Evolutionary conservation across 1,284 basidiomycete species (phyloP).

Genomic region (Trametes sp.): DNA sequence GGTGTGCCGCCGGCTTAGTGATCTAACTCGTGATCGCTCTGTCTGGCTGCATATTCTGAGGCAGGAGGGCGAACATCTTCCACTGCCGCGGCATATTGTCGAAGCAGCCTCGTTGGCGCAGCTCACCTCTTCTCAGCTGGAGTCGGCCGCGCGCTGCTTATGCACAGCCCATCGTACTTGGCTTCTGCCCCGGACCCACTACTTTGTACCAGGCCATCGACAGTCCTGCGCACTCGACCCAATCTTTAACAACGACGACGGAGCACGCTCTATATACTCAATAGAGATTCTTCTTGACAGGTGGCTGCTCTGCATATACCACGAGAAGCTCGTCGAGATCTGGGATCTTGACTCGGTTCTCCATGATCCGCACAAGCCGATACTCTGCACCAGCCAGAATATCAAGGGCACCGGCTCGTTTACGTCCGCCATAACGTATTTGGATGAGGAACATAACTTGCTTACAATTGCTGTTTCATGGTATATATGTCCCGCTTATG

Average conservation of each 20-base stretch:
- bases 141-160: constrained; percentile 26
- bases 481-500: no score
- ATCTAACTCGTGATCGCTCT: constrained; percentile 29
- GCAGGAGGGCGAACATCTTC: constrained; percentile 17
- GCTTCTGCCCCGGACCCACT: constrained; percentile 27
- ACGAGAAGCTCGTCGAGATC: constrained; percentile 37
- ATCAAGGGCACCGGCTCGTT: constrained; percentile 25
- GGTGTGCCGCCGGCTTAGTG: constrained; percentile 30
- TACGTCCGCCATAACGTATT: constrained; percentile 24
- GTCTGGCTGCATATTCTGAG: constrained; percentile 34
- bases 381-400: constrained; percentile 23
- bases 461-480: constrained; percentile 29
- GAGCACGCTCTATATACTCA: constrained; percentile 31
- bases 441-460: constrained; percentile 13
- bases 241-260: constrained; percentile 22
- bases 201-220: constrained; percentile 14
- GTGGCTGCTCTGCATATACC: constrained; percentile 39
- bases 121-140: constrained; percentile 20
- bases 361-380: constrained; percentile 13
- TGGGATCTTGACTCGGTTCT: constrained; percentile 38
- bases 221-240: constrained; percentile 20
- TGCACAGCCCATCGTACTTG: constrained; percentile 28
- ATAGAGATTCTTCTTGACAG: constrained; percentile 37
- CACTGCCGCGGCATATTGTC: constrained; percentile 25
- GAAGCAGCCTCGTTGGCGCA: constrained; percentile 4